These are phyloP conservation scores for Phytophthora tentaculata DNA, from an alignment of 352 stramenopile genomes.

Conservation along the genomic window DNA sequence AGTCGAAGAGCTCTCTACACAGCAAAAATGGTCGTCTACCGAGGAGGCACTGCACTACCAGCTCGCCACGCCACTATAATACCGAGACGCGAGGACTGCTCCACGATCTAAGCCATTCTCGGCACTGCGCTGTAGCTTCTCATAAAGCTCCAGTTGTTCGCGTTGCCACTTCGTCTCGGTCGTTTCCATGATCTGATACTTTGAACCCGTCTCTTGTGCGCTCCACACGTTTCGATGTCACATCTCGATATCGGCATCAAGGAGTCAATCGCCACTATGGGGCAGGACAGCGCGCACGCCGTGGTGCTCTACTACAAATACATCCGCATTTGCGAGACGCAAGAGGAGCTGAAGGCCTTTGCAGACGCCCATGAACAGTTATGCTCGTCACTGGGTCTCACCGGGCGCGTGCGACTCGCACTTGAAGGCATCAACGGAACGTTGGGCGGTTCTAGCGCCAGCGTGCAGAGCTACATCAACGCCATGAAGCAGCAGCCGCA, in stretches of 20 bases:
- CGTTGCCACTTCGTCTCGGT: constrained; percentile 41
- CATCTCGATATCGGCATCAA: constrained; percentile 19
- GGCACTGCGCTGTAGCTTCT: constrained; percentile 29
- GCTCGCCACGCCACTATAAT: background rate
- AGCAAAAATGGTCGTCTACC: background rate
- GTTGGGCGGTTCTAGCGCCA: constrained; percentile 49
- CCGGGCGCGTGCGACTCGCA: constrained; percentile 77
- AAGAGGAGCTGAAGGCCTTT: constrained; percentile 42
- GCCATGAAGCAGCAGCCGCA: constrained; percentile 47
- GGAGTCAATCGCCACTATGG: constrained; percentile 9
- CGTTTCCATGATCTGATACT: constrained; percentile 20
- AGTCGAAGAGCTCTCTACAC: constrained; percentile 36
- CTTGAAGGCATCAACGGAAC: constrained; percentile 90
- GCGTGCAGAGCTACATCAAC: constrained; percentile 71
- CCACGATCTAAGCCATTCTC: constrained; percentile 38
- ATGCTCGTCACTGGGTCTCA: constrained; percentile 60
- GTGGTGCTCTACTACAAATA: constrained; percentile 91
- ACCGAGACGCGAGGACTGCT: constrained; percentile 40
- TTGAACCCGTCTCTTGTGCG: constrained; percentile 21
- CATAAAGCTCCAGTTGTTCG: constrained; percentile 37
- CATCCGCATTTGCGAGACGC: constrained; percentile 55
- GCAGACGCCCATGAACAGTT: constrained; percentile 53
- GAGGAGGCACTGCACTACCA: too few species aligned
- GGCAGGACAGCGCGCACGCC: constrained; percentile 38
- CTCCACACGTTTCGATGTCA: constrained; percentile 12